phyloP scores from a whole-genome alignment of 2,329 filamentous ascomycete species.

The Ophiostoma quercus region DNA sequence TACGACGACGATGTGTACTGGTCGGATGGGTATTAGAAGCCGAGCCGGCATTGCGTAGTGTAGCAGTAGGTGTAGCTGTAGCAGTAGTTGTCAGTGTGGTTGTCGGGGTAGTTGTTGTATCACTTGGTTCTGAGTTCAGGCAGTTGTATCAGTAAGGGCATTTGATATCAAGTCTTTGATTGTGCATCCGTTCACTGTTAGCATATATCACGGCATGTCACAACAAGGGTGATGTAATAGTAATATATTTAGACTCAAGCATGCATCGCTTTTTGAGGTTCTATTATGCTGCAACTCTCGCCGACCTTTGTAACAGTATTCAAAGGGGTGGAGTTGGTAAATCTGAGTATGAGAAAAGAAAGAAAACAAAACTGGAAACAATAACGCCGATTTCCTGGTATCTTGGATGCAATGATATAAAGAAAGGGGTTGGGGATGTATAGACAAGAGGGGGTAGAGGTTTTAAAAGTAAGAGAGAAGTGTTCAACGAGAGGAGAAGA shows the following conservation, averaged over 20 bases:
- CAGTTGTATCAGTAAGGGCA: too few relatives aligned
- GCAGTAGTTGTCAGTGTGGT: too few relatives aligned
- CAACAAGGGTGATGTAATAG: background rate
- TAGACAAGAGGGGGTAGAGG: conserved; percentile 26
- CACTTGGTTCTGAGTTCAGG: too few relatives aligned
- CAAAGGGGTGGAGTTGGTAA: background rate
- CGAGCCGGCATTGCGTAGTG: too few relatives aligned
- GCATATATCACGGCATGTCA: background rate
- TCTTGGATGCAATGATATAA: conserved; percentile 37
- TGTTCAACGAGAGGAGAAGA: background rate
- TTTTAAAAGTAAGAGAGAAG: background rate
- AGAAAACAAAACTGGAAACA: background rate
- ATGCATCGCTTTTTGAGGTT: background rate
- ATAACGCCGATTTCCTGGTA: conserved; percentile 42
- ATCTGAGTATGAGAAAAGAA: background rate
- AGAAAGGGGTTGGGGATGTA: conserved; percentile 23
- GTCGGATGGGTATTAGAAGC: too few relatives aligned
- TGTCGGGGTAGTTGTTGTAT: too few relatives aligned
- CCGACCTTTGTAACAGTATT: background rate
- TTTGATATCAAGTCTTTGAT: too few relatives aligned
- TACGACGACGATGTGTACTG: too few relatives aligned
- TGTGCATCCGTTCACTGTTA: background rate
- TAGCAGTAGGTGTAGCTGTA: too few relatives aligned
- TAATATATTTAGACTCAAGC: conserved; percentile 11
- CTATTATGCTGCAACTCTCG: conserved; percentile 8